Evolutionary conservation across 1,284 basidiomycete genomes (phyloP), one percentile per base, ranked within the genome.

Genomic region (Cryptococcus floricola): DNA sequence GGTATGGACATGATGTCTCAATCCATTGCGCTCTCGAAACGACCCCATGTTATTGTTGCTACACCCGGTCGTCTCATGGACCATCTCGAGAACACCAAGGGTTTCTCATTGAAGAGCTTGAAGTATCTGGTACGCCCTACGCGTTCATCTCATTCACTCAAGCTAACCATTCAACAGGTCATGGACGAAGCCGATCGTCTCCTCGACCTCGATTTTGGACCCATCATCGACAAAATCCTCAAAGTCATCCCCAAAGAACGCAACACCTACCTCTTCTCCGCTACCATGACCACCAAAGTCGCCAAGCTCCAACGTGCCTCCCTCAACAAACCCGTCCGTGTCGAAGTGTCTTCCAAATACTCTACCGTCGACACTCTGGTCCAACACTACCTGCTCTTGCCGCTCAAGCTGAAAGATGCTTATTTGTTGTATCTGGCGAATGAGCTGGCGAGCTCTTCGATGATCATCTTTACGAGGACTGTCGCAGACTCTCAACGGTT

Each of bases 221-320:
- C 91, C 39, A 89, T 91, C 56, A 94, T 99, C 62, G 96, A 98
- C 80, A 95, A 94, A 80, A 92, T 99, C 60, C 81, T 99, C 45
- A 96, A 96, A 78, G 85, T 90, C 44, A 89, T 98, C 62, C 96
- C 96, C 18, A 89, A 87, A 69, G 94, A 98, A 69, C 84, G 96
- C 19, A 89, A 87, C 38, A 99, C 96, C 0, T 98, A 94, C 75
- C 83, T 99, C 1, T 99, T 96, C 81, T 96, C 93, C 14, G 96
- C 96, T 1, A 99, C 96, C n/a, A 98, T 99, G 94, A 97, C 95
- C 2, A 96, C 92, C 23, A 98, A 98, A 77, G 93, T 99, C 10
- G 93, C 91, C 25, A 98, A 98, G 77, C 81, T 99, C 8, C 95
- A 98, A 75, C 81, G 96, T 54, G 95, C 96, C n/a, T 92, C 89